phyloP scores from a whole-genome alignment of 768 basidiomycete species.

The Pulveroboletus sp. region DNA sequence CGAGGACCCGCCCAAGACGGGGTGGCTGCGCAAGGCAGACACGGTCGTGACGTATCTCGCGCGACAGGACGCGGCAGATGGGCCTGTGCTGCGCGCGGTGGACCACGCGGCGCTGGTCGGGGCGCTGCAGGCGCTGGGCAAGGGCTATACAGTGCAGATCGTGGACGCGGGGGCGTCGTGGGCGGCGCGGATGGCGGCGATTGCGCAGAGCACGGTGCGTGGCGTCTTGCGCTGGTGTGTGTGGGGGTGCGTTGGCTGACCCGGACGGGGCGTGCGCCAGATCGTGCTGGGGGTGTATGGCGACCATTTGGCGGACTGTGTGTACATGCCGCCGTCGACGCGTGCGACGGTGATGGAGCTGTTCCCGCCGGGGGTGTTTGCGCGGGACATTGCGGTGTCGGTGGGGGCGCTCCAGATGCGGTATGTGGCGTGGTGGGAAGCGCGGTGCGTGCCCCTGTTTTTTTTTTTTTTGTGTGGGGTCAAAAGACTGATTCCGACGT shows the following conservation, averaged over 20 bases:
- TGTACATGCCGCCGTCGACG: slow-evolving; percentile 64
- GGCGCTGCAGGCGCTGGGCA: slow-evolving; percentile 52
- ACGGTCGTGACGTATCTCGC: slow-evolving; percentile 67
- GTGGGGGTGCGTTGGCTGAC: slow-evolving; percentile 11
- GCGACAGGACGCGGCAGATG: slow-evolving; percentile 50
- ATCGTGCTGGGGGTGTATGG: slow-evolving; percentile 62
- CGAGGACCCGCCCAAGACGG: slow-evolving; percentile 17
- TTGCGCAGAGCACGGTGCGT: slow-evolving; percentile 69
- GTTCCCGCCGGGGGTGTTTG: slow-evolving; percentile 66
- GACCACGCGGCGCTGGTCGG: slow-evolving; percentile 62
- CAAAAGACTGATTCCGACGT: background rate
- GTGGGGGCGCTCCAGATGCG: slow-evolving; percentile 50
- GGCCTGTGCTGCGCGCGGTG: slow-evolving; percentile 48
- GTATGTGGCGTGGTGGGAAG: slow-evolving; percentile 60
- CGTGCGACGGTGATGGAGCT: slow-evolving; percentile 73
- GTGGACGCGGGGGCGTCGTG: slow-evolving; percentile 53
- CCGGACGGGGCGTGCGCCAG: slow-evolving; percentile 37
- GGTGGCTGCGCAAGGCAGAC: slow-evolving; percentile 26
- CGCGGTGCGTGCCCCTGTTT: slow-evolving; percentile 27
- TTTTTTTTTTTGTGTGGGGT: background rate
- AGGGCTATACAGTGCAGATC: slow-evolving; percentile 55
- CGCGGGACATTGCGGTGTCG: slow-evolving; percentile 59
- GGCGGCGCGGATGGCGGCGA: slow-evolving; percentile 60
- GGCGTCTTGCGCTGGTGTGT: background rate
- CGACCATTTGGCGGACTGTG: slow-evolving; percentile 59